phyloP scores from a whole-genome alignment of 2,329 filamentous ascomycete genomes.

The Mariannaea sp. region DNA sequence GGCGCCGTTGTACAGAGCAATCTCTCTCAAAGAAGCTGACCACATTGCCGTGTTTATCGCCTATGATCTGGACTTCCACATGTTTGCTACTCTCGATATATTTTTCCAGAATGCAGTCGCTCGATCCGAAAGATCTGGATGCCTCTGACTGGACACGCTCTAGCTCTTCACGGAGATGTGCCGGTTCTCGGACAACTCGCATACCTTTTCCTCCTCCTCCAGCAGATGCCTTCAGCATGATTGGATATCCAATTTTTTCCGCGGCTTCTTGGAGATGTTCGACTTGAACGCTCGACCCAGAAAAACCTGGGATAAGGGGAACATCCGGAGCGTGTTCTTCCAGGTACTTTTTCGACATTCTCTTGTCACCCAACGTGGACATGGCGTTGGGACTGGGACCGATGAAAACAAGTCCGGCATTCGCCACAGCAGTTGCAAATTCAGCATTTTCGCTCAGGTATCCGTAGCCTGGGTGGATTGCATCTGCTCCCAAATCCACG shows the following conservation, averaged over 20 bases:
- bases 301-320: constrained; percentile 24
- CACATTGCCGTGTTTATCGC: constrained; percentile 46
- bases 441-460: constrained; percentile 51
- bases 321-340: constrained; percentile 22
- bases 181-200: constrained; percentile 27
- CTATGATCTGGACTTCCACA: constrained; percentile 52
- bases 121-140: constrained; percentile 43
- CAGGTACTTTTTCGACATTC: constrained; percentile 28
- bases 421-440: constrained; percentile 58
- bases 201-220: constrained; percentile 51
- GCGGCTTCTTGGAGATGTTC: constrained; percentile 14
- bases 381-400: constrained; percentile 57
- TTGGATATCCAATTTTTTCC: constrained; percentile 39
- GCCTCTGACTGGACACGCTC: constrained; percentile 43
- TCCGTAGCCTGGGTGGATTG: constrained; percentile 29
- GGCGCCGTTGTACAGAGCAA: constrained; percentile 51
- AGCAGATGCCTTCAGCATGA: constrained; percentile 50
- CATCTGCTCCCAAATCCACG: constrained; percentile 38
- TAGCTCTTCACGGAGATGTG: constrained; percentile 27
- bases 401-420: constrained; percentile 60
- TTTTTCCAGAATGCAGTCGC: constrained; percentile 45
- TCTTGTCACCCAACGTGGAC: constrained; percentile 28
- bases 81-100: constrained; percentile 47
- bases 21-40: constrained; percentile 49
- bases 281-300: constrained; percentile 15